phyloP scores from a whole-genome alignment of 148 eudicot species.

The Fagopyrum esculentum region DNA sequence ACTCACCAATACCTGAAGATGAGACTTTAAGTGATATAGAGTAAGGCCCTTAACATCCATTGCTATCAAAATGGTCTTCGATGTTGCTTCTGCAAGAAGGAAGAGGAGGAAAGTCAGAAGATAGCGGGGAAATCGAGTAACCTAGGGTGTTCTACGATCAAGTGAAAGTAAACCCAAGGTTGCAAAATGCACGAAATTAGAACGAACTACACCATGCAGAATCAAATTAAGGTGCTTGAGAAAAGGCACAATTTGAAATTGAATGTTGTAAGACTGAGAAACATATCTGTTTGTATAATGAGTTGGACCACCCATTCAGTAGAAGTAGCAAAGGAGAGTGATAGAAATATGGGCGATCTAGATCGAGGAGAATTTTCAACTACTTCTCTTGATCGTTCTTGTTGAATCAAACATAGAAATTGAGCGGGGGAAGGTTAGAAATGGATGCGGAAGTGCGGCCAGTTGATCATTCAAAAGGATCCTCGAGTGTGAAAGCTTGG shows the following conservation, averaged over 20 bases:
- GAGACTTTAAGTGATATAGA: background rate
- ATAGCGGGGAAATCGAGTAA: background rate
- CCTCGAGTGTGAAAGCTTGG: too few species aligned
- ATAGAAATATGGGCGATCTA: too few species aligned
- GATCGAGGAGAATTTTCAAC: too few species aligned
- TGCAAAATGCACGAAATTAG: background rate
- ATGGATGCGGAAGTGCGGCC: too few species aligned
- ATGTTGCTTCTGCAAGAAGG: background rate
- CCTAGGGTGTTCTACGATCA: background rate
- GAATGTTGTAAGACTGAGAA: conserved; percentile 6
- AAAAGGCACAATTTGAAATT: background rate
- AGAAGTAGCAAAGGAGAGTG: too few species aligned
- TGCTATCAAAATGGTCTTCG: conserved; percentile 8
- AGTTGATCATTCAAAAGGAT: too few species aligned
- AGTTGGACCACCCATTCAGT: too few species aligned
- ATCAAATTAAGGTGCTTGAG: background rate
- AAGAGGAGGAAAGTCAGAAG: background rate
- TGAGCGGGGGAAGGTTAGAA: too few species aligned
- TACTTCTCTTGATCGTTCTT: too few species aligned
- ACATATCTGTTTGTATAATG: too few species aligned
- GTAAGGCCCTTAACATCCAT: conserved; percentile 9
- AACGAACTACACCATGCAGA: background rate
- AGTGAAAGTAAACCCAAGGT: conserved; percentile 6
- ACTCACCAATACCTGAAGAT: conserved; percentile 16
- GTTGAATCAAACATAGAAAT: too few species aligned